Evolutionary conservation across 768 basidiomycete genomes (phyloP).

Genomic region (Agaricus blazei): DNA sequence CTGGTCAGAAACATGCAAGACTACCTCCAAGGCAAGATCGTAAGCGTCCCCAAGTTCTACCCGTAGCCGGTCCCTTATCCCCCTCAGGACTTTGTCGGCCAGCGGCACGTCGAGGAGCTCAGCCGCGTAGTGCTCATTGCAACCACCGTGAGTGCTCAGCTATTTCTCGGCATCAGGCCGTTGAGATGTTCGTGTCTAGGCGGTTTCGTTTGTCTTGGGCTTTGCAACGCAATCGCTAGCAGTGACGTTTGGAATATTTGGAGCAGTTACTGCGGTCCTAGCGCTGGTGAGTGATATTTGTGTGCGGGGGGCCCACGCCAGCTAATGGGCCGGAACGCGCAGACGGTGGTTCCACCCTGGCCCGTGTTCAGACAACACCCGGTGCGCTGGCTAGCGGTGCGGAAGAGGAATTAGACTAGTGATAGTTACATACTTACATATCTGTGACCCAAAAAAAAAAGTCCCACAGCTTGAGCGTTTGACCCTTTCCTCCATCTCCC

Average conservation of each 20-base stretch:
- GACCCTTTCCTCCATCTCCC: neutral
- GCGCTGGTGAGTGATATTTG: conserved; percentile 32
- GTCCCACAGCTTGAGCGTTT: conserved; percentile 6
- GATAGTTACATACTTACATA: neutral
- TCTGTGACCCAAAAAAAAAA: conserved; percentile 14
- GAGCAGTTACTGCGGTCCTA: conserved; percentile 30
- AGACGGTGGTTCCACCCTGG: conserved; percentile 71
- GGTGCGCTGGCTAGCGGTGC: conserved; percentile 51
- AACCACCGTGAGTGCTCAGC: conserved; percentile 17
- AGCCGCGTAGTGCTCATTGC: conserved; percentile 37
- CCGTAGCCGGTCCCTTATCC: no score
- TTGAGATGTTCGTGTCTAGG: conserved; percentile 24
- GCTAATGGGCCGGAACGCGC: neutral
- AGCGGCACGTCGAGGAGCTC: conserved; percentile 46
- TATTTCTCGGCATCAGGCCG: no score
- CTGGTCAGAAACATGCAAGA: conserved; percentile 1
- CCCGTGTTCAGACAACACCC: conserved; percentile 58
- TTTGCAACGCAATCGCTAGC: conserved; percentile 51
- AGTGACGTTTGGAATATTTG: conserved; percentile 48
- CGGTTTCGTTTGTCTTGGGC: conserved; percentile 51
- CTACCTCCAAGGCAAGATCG: conserved; percentile 14
- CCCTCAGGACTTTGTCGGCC: conserved; percentile 57
- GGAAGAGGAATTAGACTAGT: conserved; percentile 21
- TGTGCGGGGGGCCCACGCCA: neutral
- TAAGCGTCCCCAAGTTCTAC: conserved; percentile 1